These are phyloP conservation scores for Alternaria sp. DNA, from an alignment of 2,329 filamentous ascomycete species.

Conservation along the genomic window DNA sequence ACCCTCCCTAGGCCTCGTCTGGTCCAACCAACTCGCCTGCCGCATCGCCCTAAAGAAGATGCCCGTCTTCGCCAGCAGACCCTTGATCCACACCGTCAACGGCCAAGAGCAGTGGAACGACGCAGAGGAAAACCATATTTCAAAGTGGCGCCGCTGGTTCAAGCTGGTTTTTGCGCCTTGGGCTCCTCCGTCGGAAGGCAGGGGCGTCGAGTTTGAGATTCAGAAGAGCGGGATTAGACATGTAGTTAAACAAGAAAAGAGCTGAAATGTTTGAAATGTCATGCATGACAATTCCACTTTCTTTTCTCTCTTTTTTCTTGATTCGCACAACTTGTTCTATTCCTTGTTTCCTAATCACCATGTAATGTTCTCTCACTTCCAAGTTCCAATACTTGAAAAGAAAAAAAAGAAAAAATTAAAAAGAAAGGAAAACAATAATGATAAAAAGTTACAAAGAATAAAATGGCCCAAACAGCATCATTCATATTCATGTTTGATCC, in stretches of 20 bases:
- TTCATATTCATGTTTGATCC: neutral
- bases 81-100: slow-evolving; percentile 39
- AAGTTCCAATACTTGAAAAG: too few relatives aligned
- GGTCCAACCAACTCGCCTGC: slow-evolving; percentile 87
- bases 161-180: slow-evolving; percentile 92
- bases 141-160: slow-evolving; percentile 76
- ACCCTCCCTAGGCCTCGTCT: slow-evolving; percentile 85
- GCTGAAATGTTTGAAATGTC: neutral
- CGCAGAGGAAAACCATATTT: slow-evolving; percentile 56
- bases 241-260: slow-evolving; percentile 25
- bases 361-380: too few relatives aligned
- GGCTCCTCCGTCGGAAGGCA: slow-evolving; percentile 62
- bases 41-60: slow-evolving; percentile 82
- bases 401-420: too few relatives aligned
- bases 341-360: too few relatives aligned
- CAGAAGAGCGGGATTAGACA: slow-evolving; percentile 37
- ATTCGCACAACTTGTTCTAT: too few relatives aligned
- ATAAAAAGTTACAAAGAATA: too few relatives aligned
- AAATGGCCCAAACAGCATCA: neutral
- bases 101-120: slow-evolving; percentile 54
- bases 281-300: neutral
- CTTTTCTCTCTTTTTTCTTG: too few relatives aligned
- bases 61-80: slow-evolving; percentile 57
- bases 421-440: too few relatives aligned
- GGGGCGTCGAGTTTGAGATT: slow-evolving; percentile 77